These are phyloP conservation scores for Herpetomonas samuelpessoai DNA, from an alignment of 208 protist genomes.

Conservation along the genomic window DNA sequence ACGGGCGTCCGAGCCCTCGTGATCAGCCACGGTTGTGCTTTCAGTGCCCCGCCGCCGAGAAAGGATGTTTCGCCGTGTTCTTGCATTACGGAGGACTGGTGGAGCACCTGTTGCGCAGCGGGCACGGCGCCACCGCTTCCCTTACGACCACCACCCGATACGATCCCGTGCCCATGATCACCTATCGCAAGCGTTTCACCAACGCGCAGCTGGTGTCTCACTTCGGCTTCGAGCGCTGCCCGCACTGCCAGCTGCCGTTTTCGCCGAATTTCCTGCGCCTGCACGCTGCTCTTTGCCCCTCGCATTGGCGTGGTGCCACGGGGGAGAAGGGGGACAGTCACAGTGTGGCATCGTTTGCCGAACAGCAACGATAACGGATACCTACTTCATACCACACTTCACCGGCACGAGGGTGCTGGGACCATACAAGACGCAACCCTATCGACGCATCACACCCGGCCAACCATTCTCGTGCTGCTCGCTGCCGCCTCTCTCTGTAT, in stretches of 20 bases:
- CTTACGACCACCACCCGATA: constrained; percentile 9
- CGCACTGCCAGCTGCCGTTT: constrained; percentile 31
- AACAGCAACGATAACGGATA: too few relatives aligned
- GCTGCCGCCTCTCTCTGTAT: too few relatives aligned
- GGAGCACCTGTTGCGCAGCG: constrained; percentile 35
- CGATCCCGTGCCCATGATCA: constrained; percentile 38
- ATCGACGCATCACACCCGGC: too few relatives aligned
- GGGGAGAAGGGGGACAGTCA: too few relatives aligned
- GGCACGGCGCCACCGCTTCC: constrained; percentile 13
- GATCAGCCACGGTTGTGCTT: constrained; percentile 16
- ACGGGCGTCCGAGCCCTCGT: constrained; percentile 18
- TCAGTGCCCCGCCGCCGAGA: constrained; percentile 26
- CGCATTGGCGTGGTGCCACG: too few relatives aligned
- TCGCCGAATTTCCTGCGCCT: constrained; percentile 16
- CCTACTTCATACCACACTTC: too few relatives aligned
- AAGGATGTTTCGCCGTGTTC: constrained; percentile 45
- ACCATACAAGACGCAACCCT: too few relatives aligned
- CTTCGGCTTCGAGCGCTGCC: constrained; percentile 39
- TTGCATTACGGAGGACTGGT: constrained; percentile 59
- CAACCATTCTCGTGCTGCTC: too few relatives aligned
- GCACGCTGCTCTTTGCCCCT: constrained; percentile 30
- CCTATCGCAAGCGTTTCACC: constrained; percentile 54
- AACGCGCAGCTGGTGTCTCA: constrained; percentile 25
- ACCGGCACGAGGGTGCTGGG: too few relatives aligned
- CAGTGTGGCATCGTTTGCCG: too few relatives aligned